These are phyloP conservation scores for Pseudogymnoascus sp. DNA, from an alignment of 2,329 filamentous ascomycete species.

Conservation along the genomic window DNA sequence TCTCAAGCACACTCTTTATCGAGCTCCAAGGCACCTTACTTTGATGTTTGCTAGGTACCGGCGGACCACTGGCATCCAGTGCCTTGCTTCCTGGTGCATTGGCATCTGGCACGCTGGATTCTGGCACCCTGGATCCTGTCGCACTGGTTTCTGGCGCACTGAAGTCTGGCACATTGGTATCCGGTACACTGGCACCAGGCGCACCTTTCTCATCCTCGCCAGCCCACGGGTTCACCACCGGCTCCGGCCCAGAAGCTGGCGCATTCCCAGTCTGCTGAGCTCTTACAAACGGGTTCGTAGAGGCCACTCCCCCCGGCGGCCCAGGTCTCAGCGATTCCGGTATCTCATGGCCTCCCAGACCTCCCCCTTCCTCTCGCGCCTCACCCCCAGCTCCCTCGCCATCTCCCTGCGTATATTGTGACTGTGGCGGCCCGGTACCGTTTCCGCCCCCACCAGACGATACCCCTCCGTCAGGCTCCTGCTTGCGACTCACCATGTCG, in stretches of 20 bases:
- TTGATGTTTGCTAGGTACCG: not conserved
- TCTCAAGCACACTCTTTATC: not conserved
- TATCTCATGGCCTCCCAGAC: constrained; percentile 11
- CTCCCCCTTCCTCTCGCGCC: not conserved
- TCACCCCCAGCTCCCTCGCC: not conserved
- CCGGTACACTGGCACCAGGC: constrained; percentile 15
- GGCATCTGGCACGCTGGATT: constrained; percentile 14
- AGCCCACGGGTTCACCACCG: constrained; percentile 24
- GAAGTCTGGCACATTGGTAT: constrained; percentile 17
- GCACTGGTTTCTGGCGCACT: constrained; percentile 17
- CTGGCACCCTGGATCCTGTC: constrained; percentile 18
- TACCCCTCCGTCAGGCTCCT: not conserved
- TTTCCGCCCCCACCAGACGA: not conserved
- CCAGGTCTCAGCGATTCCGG: constrained; percentile 24
- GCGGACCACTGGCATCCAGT: constrained; percentile 12
- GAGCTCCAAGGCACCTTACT: not conserved
- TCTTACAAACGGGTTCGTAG: constrained; percentile 26
- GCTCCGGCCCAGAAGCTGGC: constrained; percentile 13
- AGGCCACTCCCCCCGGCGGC: constrained; percentile 14
- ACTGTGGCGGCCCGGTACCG: not conserved
- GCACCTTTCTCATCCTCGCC: constrained; percentile 18
- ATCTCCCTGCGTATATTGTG: not conserved
- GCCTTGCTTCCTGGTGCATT: constrained; percentile 16
- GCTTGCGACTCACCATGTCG: not conserved
- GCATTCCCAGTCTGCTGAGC: constrained; percentile 13